Evolutionary conservation across 495 filamentous ascomycete species (phyloP).

Genomic region (Penicillium longicatenatum): DNA sequence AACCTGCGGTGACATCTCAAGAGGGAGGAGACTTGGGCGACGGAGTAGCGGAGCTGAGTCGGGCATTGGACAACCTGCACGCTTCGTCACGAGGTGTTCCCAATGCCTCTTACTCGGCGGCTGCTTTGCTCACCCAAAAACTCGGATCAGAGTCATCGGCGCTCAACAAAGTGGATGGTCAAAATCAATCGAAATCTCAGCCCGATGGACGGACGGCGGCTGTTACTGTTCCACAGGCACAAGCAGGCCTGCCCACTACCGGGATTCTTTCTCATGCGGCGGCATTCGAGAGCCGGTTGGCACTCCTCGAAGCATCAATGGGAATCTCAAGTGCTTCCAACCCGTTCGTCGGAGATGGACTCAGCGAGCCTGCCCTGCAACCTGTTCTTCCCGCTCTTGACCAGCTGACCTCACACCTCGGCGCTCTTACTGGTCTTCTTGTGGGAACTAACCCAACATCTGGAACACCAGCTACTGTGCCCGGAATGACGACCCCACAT

Average conservation of each 20-base stretch:
- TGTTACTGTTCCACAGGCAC: background rate
- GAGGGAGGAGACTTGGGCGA: constrained; percentile 42
- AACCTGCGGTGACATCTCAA: constrained; percentile 1
- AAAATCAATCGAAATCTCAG: constrained; percentile 14
- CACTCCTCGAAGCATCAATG: constrained; percentile 75
- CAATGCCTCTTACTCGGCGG: constrained; percentile 35
- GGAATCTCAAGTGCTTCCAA: constrained; percentile 72
- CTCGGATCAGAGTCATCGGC: constrained; percentile 22
- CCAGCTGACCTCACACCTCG: constrained; percentile 51
- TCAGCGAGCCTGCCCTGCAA: constrained; percentile 66
- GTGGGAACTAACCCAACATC: constrained; percentile 42
- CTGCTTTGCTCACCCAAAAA: constrained; percentile 38
- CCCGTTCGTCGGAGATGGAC: constrained; percentile 60
- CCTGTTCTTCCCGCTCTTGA: constrained; percentile 79
- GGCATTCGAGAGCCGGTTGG: constrained; percentile 81
- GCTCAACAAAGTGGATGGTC: constrained; percentile 1
- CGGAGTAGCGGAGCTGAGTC: constrained; percentile 61
- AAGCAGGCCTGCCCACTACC: constrained; percentile 41
- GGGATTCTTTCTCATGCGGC: constrained; percentile 76
- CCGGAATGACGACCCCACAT: constrained; percentile 38
- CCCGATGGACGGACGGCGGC: constrained; percentile 2
- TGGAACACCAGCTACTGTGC: constrained; percentile 25
- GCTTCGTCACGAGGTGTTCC: constrained; percentile 41
- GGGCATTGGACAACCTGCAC: constrained; percentile 59
- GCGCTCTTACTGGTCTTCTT: constrained; percentile 45